phyloP scores from a whole-genome alignment of 169 alveolate species.

The Plasmodium ovale region DNA sequence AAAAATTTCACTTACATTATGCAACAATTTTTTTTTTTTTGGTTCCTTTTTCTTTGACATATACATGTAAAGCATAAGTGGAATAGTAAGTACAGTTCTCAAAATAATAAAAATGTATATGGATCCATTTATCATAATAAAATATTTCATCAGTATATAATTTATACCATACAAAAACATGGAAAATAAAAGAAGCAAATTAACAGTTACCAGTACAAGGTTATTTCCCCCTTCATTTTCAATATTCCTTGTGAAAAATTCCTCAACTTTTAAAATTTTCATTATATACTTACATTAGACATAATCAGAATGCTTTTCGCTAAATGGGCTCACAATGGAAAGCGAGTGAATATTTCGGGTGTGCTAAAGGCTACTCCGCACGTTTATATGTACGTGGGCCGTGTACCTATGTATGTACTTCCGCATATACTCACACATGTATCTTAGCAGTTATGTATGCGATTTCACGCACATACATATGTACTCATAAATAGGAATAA shows the following conservation, averaged over 20 bases:
- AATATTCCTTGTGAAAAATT: neutral
- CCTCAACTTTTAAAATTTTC: slow-evolving; percentile 13
- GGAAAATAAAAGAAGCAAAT: slow-evolving; percentile 40
- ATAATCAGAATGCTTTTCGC: no score
- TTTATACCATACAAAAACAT: slow-evolving; percentile 72
- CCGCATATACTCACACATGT: neutral
- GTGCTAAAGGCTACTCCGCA: no score
- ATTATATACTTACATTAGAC: slow-evolving; percentile 17
- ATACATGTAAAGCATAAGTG: slow-evolving; percentile 48
- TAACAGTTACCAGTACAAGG: slow-evolving; percentile 7
- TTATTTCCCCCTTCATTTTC: slow-evolving; percentile 7
- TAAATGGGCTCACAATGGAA: no score
- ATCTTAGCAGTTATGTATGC: no score
- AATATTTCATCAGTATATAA: slow-evolving; percentile 67
- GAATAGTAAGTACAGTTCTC: slow-evolving; percentile 48
- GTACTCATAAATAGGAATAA: no score
- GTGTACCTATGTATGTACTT: neutral
- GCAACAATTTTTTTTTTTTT: slow-evolving; percentile 43
- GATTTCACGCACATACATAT: no score
- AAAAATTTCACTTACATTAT: neutral
- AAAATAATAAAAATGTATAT: slow-evolving; percentile 37
- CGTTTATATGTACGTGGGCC: neutral
- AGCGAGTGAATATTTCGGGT: no score
- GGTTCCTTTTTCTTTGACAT: slow-evolving; percentile 35
- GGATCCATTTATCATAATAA: slow-evolving; percentile 64